phyloP scores from a whole-genome alignment of 768 basidiomycete species.

The Hebeloma cylindrosporum region DNA sequence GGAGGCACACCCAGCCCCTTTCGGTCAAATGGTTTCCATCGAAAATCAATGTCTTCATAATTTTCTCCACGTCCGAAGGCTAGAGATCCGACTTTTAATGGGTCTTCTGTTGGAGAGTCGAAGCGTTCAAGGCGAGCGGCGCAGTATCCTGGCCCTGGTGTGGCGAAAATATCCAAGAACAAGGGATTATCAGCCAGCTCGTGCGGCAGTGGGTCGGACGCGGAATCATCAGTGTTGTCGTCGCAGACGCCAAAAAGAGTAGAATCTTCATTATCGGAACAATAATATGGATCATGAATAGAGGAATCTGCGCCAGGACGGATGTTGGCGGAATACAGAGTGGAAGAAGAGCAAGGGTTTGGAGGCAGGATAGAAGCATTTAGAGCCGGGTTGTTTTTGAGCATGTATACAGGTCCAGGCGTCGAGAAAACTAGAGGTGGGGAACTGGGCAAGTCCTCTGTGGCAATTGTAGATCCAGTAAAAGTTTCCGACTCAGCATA shows the following conservation, averaged over 20 bases:
- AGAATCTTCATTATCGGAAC: too few relatives aligned
- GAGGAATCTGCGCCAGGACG: too few relatives aligned
- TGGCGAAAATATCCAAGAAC: conserved; percentile 35
- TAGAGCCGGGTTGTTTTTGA: too few relatives aligned
- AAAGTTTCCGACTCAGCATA: too few relatives aligned
- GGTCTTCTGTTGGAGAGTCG: conserved; percentile 53
- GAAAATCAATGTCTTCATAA: conserved; percentile 48
- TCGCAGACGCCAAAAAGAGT: not conserved
- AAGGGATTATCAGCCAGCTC: conserved; percentile 15
- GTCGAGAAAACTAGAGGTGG: conserved; percentile 27
- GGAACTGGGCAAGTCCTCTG: not conserved
- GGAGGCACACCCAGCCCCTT: conserved; percentile 20
- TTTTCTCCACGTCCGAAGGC: conserved; percentile 36
- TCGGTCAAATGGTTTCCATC: conserved; percentile 53
- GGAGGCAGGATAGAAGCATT: conserved; percentile 13
- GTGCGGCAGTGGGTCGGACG: conserved; percentile 15
- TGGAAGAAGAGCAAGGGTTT: conserved; percentile 20
- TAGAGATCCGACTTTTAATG: conserved; percentile 39
- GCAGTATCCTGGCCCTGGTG: conserved; percentile 47
- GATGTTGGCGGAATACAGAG: too few relatives aligned
- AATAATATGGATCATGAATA: too few relatives aligned
- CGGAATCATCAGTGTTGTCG: conserved; percentile 17
- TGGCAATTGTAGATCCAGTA: too few relatives aligned
- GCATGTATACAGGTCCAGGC: conserved; percentile 29
- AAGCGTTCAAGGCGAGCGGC: conserved; percentile 42